These are phyloP conservation scores for Inga leiocalycina DNA, from an alignment of 306 rosid genomes.

Conservation along the genomic window DNA sequence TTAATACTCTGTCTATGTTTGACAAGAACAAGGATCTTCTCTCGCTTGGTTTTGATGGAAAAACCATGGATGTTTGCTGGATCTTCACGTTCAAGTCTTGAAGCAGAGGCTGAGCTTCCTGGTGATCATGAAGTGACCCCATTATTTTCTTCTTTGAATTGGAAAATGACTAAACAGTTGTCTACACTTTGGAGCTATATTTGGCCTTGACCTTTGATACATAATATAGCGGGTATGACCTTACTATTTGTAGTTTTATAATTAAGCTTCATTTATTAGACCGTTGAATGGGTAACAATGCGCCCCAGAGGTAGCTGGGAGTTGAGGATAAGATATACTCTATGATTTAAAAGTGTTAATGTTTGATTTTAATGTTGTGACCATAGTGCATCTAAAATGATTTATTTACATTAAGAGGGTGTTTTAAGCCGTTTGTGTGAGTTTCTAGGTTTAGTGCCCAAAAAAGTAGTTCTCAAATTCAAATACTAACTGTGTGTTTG, in stretches of 20 bases:
- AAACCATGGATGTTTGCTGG: conserved; percentile 45
- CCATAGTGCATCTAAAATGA: neutral
- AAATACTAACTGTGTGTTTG: neutral
- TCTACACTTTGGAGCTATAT: neutral
- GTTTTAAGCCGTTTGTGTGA: neutral
- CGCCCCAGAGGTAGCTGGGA: neutral
- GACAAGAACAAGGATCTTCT: conserved; percentile 63
- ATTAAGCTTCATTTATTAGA: neutral
- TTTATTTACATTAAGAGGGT: neutral
- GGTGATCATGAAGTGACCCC: conserved; percentile 22
- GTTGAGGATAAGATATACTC: neutral
- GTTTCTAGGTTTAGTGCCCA: neutral
- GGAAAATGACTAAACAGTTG: neutral
- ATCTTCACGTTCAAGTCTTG: conserved; percentile 57
- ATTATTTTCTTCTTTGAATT: conserved; percentile 14
- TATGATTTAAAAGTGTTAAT: neutral
- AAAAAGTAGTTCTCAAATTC: neutral
- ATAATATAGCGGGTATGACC: neutral
- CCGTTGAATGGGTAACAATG: neutral
- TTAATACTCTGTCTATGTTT: conserved; percentile 76
- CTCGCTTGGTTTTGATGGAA: conserved; percentile 48
- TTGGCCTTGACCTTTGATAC: neutral
- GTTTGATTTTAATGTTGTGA: neutral
- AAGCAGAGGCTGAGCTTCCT: conserved; percentile 34
- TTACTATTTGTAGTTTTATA: neutral